Base-by-base conservation (phyloP, 1,284 basidiomycete species). In the Ustilago cynodontis region DNA sequence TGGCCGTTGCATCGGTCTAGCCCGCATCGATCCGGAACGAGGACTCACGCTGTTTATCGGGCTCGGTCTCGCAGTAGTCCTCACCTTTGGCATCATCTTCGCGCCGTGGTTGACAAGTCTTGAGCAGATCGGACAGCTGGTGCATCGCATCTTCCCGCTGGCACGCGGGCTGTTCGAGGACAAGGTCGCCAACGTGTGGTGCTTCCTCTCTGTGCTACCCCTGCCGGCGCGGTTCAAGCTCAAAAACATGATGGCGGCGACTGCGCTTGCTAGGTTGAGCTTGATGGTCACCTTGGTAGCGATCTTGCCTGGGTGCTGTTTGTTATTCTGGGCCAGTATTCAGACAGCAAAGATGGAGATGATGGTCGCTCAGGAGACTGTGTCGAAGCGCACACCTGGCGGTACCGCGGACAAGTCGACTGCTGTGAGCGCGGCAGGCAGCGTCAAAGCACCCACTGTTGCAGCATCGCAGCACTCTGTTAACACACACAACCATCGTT, bases 171-270 rank as follows among this genome's bases (percentile, higher is more conserved):
- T 98, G 6, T 97, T 97, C 81, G 95, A 98, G 86, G 95, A 97
- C 88, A 97, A 97, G 85, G 95, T 98, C 24, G 93, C 94, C 51
- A 98, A 97, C 85, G 93, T 96, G 82, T 98, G 95, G 87, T 97
- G 84, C 68, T 75, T 80, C 43, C 39, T 81, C 37, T 70, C 65
- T 2, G 82, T 84, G 9, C 65, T 85, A 6, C 84, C 84, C 0
- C 24, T 84, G 20, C 83, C 82, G 8, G 55, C 57, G 35, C 50
- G 71, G 9, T 78, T 65, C 58, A 83, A 84, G 71, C 66, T 80
- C 24, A 77, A 66, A 31, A 77, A 82, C 29, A 39, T 78, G 43
- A 53, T 85, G 29, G 53, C 53, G 18, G 62, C 68, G 1, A 26
- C 56, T n/a, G 64, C 77, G 11, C 70, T 87, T 43, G 86, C 85